phyloP scores from a whole-genome alignment of 768 basidiomycete genomes.

The Lactifluus rugatus region DNA sequence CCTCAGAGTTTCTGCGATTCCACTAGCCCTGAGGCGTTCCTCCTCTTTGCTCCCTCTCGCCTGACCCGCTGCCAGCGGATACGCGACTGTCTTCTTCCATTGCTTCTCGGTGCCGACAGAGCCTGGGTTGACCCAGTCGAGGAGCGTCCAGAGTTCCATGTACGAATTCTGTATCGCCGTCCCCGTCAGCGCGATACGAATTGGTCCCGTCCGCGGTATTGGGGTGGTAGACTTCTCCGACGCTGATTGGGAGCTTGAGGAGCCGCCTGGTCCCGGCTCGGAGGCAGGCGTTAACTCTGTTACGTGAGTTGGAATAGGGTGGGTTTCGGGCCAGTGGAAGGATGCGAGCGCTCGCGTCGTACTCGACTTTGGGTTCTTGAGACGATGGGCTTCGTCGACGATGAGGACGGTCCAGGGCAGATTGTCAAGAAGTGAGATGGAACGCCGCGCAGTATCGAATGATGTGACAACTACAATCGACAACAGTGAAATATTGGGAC shows the following conservation, averaged over 20 bases:
- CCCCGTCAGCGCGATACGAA: constrained; percentile 82
- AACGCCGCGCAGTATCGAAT: constrained; percentile 62
- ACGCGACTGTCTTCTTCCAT: constrained; percentile 66
- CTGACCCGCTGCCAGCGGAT: constrained; percentile 61
- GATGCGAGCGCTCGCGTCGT: constrained; percentile 60
- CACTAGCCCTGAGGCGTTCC: constrained; percentile 48
- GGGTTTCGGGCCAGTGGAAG: constrained; percentile 41
- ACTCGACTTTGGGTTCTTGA: constrained; percentile 70
- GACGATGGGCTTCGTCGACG: constrained; percentile 84
- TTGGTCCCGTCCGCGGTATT: constrained; percentile 8
- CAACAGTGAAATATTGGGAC: not conserved
- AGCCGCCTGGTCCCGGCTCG: not conserved
- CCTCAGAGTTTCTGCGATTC: constrained; percentile 51
- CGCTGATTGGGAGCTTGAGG: not conserved
- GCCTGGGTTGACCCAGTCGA: constrained; percentile 88
- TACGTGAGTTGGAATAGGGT: constrained; percentile 13
- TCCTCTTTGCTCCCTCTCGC: constrained; percentile 53
- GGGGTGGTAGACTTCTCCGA: not conserved
- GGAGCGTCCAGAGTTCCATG: constrained; percentile 82
- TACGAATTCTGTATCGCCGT: constrained; percentile 83
- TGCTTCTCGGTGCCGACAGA: constrained; percentile 59
- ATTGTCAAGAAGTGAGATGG: constrained; percentile 59
- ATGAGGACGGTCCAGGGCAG: constrained; percentile 65
- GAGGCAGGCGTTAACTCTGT: constrained; percentile 15
- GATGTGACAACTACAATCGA: constrained; percentile 62